Base-by-base conservation (phyloP, 495 filamentous ascomycete species). In the Mytilinidion resinicola region DNA sequence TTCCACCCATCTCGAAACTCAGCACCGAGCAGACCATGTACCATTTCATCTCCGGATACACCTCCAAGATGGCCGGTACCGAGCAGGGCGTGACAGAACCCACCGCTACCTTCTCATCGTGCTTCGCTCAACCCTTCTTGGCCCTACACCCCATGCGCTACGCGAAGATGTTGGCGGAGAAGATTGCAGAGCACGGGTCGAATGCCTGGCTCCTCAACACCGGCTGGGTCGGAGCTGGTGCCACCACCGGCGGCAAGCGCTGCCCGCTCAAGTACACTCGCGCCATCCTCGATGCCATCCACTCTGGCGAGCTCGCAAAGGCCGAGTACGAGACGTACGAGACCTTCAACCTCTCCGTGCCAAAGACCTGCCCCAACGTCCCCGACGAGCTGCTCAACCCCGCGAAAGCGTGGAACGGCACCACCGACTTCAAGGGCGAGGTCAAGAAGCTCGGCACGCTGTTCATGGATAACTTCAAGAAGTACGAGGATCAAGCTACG, bases 21-120 rank as follows among this genome's bases (percentile, higher is more conserved):
- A 87, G 86, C 79, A 82, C 86, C 65, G 88, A 90, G 68, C 93
- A 98, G 77, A 96, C 89, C 70, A 97, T 98, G 91, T 98, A 96
- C 84, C 93, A 98, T 83, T 98, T 98, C 82, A 98, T 98, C 74
- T 93, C 88, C 17, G 93, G 93, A 69, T 98, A 98, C 81, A 98
- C 93, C 55, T 97, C 95, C 68, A 98, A 98, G 86, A 97, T 98
- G 95, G 95, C 92, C 60, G 93, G 93, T 69, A 98, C 93, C 47
- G 93, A 98, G 77, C 88, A 96, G 53, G 93, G 93, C 73, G 83
- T 98, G 53, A 89, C 88, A 14, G 93, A 98, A 78, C 93, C 93
- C 64, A 88, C 96, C 77, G 93, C 93, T 3, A 98, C 93, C 67
- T 98, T 98, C 87, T 96, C 91, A 15, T 95, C 92, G 33, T 98